Percentiles rank a stretch among this genome's conserved stretches.
These are phyloP conservation scores for Penicillium steckii DNA, from an alignment of 495 filamentous ascomycete species.

Conservation along the genomic window DNA sequence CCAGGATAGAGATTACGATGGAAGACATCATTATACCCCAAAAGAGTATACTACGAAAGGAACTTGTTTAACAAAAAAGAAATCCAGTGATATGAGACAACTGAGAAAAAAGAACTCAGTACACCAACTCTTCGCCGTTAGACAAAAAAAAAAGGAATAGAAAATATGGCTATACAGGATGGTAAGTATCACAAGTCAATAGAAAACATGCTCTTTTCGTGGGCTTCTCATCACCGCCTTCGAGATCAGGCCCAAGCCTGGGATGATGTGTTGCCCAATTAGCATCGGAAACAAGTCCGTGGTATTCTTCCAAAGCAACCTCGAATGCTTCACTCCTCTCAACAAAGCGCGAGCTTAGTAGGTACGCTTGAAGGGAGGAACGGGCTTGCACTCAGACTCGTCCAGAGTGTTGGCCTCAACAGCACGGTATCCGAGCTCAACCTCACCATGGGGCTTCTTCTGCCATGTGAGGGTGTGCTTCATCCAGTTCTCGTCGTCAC, in stretches of 20 bases:
- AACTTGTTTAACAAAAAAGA: slow-evolving; percentile 31
- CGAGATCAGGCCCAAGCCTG: slow-evolving; percentile 1
- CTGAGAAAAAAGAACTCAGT: slow-evolving; percentile 39
- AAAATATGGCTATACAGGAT: slow-evolving; percentile 47
- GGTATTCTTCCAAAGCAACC: slow-evolving; percentile 15
- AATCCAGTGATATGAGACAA: slow-evolving; percentile 38
- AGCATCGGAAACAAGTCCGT: slow-evolving; percentile 23
- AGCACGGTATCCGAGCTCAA: slow-evolving; percentile 73
- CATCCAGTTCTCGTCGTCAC: slow-evolving; percentile 96
- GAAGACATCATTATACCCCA: not conserved
- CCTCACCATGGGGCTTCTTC: slow-evolving; percentile 77
- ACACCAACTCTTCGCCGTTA: slow-evolving; percentile 45
- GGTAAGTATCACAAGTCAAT: slow-evolving; percentile 42
- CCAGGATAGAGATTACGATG: not conserved
- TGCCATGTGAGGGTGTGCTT: slow-evolving; percentile 96
- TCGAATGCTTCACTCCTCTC: not conserved
- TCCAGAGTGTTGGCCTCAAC: slow-evolving; percentile 80
- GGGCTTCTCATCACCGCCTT: slow-evolving; percentile 26
- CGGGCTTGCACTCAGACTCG: slow-evolving; percentile 83
- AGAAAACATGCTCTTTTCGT: slow-evolving; percentile 41
- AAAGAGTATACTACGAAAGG: slow-evolving; percentile 7
- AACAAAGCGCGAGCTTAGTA: slow-evolving; percentile 51
- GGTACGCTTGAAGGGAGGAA: slow-evolving; percentile 83
- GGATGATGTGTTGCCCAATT: slow-evolving; percentile 1
- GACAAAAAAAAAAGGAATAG: slow-evolving; percentile 29